Evolutionary conservation across 805 yeast species (phyloP).

Genomic region (Ogataea nonfermentans): DNA sequence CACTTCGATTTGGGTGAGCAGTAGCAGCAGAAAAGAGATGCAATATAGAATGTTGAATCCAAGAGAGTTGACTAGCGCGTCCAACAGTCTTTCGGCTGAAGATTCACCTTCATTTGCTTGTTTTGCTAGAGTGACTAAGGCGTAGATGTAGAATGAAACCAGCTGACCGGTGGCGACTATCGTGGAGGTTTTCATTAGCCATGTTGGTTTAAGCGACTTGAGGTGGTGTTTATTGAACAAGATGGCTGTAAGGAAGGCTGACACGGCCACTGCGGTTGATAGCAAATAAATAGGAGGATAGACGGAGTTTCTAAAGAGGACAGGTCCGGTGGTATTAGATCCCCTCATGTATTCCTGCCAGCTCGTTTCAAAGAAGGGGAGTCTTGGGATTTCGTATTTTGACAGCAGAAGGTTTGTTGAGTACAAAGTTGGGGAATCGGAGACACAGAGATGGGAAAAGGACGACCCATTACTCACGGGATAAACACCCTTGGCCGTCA

Average conservation of each 20-base stretch:
- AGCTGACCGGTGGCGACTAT: constrained; percentile 55
- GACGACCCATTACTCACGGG: constrained; percentile 1
- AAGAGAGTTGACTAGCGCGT: constrained; percentile 41
- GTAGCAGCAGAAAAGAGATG: constrained; percentile 54
- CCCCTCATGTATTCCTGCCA: constrained; percentile 46
- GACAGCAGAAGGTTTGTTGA: constrained; percentile 18
- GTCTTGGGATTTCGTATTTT: constrained; percentile 25
- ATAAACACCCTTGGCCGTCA: constrained; percentile 15
- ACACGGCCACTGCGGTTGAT: constrained; percentile 62
- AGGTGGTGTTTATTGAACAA: constrained; percentile 56
- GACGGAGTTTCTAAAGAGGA: constrained; percentile 46
- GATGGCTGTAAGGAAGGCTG: constrained; percentile 60
- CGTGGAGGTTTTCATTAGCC: constrained; percentile 49
- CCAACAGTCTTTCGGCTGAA: constrained; percentile 44
- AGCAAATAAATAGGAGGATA: constrained; percentile 62
- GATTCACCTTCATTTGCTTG: constrained; percentile 48
- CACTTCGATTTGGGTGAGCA: constrained; percentile 69
- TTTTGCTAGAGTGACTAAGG: constrained; percentile 43
- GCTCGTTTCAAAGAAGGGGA: constrained; percentile 44
- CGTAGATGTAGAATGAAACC: constrained; percentile 45
- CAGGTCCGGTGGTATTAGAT: constrained; percentile 36
- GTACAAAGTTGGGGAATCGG: constrained; percentile 21
- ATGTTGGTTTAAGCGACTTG: constrained; percentile 55
- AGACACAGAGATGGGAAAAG: constrained; percentile 20
- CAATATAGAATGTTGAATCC: constrained; percentile 57